Evolutionary conservation across 306 rosid genomes (phyloP).

Genomic region (Urtica urens): DNA sequence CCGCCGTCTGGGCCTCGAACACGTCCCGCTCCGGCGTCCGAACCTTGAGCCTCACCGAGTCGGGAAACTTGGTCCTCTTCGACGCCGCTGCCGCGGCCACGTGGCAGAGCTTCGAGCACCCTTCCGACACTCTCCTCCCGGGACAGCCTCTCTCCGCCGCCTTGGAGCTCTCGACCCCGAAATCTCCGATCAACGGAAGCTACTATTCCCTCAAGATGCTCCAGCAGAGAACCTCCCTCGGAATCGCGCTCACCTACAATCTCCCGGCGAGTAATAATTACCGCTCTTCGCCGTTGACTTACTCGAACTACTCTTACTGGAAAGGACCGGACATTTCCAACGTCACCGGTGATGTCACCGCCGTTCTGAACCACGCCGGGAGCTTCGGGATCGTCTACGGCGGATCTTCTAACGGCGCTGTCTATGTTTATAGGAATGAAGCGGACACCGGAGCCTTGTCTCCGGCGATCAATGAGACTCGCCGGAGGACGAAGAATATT

Average conservation of each 20-base stretch:
- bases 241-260: conserved; percentile 68
- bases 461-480: conserved; percentile 33
- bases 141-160: conserved; percentile 76
- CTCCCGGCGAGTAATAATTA: conserved; percentile 44
- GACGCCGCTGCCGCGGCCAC: conserved; percentile 25
- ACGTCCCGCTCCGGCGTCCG: conserved; percentile 42
- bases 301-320: conserved; percentile 78
- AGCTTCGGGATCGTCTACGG: conserved; percentile 92
- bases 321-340: conserved; percentile 75
- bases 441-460: conserved; percentile 59
- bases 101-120: conserved; percentile 93
- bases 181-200: conserved; percentile 61
- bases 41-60: conserved; percentile 53
- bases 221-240: conserved; percentile 70
- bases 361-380: conserved; percentile 67
- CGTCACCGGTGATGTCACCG: conserved; percentile 71
- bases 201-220: conserved; percentile 88
- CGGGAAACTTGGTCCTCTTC: conserved; percentile 71
- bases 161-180: conserved; percentile 52
- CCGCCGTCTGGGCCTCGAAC: conserved; percentile 67
- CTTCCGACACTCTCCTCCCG: conserved; percentile 84
- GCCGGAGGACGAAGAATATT: conserved; percentile 16
- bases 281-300: conserved; percentile 36
- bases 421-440: conserved; percentile 68
- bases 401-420: conserved; percentile 70